Evolutionary conservation across 75 land plant genomes (phyloP).

Genomic region (Pseudotsuga menziesii): DNA sequence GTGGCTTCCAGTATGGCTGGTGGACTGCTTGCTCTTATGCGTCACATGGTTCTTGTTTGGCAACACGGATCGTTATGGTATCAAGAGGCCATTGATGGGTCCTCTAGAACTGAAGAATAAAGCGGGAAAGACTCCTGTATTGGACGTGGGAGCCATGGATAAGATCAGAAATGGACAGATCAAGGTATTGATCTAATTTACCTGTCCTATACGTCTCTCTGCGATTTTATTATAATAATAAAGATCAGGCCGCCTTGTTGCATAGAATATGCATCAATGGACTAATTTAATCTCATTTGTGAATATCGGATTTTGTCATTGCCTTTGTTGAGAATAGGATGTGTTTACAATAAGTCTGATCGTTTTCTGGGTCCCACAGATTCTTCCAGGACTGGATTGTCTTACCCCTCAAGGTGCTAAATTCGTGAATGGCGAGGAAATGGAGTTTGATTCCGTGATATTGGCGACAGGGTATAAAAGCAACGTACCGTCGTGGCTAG

Average conservation of each 20-base stretch:
- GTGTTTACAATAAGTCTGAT: not conserved
- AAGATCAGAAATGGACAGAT: slow-evolving; percentile 26
- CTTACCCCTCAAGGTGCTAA: slow-evolving; percentile 30
- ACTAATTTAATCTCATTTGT: not conserved
- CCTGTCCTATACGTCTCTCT: too few relatives aligned
- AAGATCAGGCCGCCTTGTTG: too few relatives aligned
- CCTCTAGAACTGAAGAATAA: slow-evolving; percentile 52
- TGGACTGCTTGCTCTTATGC: slow-evolving; percentile 49
- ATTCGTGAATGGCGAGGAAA: slow-evolving; percentile 48
- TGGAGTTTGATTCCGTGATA: slow-evolving; percentile 60
- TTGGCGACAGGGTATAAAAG: slow-evolving; percentile 85
- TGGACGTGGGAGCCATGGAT: slow-evolving; percentile 40
- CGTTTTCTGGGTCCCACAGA: slow-evolving; percentile 1
- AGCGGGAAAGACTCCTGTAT: slow-evolving; percentile 43
- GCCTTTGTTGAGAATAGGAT: not conserved
- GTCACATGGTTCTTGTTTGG: slow-evolving; percentile 41
- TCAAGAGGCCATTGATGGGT: slow-evolving; percentile 53
- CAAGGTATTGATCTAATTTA: slow-evolving; percentile 32
- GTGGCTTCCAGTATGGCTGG: slow-evolving; percentile 50
- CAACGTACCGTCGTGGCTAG: slow-evolving; percentile 73
- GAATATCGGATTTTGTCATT: not conserved
- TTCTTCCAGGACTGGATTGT: slow-evolving; percentile 21
- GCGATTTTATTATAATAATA: too few relatives aligned
- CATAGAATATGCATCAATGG: not conserved
- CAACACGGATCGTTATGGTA: slow-evolving; percentile 35